Evolutionary conservation across 306 rosid species (phyloP).

Genomic region (Vigna reflexopilosa): DNA sequence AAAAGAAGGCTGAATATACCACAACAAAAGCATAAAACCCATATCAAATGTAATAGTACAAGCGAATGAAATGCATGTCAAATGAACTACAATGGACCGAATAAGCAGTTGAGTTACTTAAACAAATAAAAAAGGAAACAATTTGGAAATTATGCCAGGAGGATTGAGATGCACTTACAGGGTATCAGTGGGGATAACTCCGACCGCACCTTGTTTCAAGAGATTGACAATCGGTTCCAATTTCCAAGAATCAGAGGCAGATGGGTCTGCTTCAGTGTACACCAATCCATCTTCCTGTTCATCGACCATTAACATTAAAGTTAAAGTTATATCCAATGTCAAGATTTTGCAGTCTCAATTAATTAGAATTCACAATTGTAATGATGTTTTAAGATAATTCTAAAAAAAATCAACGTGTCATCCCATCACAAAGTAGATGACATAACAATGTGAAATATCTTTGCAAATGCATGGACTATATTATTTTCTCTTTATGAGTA

Average conservation of each 20-base stretch:
- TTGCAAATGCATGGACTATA: neutral
- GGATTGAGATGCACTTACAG: constrained; percentile 52
- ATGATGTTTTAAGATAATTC: neutral
- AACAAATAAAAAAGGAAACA: neutral
- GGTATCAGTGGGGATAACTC: constrained; percentile 94
- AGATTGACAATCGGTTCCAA: constrained; percentile 72
- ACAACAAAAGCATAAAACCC: neutral
- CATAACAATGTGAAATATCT: neutral
- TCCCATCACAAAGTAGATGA: neutral
- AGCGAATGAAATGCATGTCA: neutral
- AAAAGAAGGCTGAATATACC: neutral
- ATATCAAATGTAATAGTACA: neutral
- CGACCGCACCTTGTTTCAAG: constrained; percentile 87
- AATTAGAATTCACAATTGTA: neutral
- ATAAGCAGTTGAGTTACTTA: neutral
- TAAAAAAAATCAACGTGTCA: neutral
- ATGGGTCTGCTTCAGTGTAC: constrained; percentile 75
- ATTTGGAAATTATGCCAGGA: neutral
- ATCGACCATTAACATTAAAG: neutral
- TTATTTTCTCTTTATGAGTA: neutral
- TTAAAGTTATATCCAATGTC: neutral
- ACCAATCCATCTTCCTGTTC: constrained; percentile 77
- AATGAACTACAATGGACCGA: neutral
- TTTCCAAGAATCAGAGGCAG: constrained; percentile 82
- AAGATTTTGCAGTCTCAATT: neutral